These are phyloP conservation scores for Xylariales sp. DNA, from an alignment of 2,329 filamentous ascomycete genomes.

Conservation along the genomic window DNA sequence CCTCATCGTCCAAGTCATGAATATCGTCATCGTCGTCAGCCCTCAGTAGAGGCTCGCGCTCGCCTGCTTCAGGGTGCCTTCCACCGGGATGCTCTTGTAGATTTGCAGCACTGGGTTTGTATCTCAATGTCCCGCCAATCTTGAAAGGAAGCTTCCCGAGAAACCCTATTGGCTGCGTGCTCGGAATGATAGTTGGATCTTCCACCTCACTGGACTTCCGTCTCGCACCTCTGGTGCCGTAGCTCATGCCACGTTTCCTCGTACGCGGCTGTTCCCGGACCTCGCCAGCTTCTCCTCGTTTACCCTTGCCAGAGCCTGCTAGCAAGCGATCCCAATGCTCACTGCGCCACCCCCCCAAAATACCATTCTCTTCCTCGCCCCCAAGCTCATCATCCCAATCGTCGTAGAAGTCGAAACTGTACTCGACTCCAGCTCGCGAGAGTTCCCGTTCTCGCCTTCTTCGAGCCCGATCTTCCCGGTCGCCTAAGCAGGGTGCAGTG, in stretches of 20 bases:
- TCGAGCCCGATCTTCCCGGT: constrained; percentile 68
- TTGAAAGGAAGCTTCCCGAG: constrained; percentile 80
- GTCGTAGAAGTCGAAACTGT: constrained; percentile 95
- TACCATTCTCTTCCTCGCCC: constrained; percentile 46
- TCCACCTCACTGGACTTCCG: constrained; percentile 48
- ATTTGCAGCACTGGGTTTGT: constrained; percentile 87
- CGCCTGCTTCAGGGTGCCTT: constrained; percentile 38
- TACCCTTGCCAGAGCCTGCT: constrained; percentile 38
- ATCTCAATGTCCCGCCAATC: constrained; percentile 75
- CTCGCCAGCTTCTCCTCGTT: constrained; percentile 17
- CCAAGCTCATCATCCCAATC: constrained; percentile 74
- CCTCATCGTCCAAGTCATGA: too few species aligned
- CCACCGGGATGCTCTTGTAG: constrained; percentile 77
- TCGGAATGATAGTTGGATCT: constrained; percentile 88
- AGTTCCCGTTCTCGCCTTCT: constrained; percentile 61
- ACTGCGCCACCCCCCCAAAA: constrained; percentile 69
- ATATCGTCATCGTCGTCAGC: background rate
- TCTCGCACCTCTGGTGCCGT: constrained; percentile 62
- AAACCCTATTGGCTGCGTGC: constrained; percentile 81
- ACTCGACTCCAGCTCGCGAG: constrained; percentile 63
- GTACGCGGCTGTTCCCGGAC: constrained; percentile 22
- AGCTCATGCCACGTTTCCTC: constrained; percentile 80
- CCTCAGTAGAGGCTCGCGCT: constrained; percentile 67
- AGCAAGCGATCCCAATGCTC: constrained; percentile 84
- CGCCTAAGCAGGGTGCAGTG: constrained; percentile 65